Conservation (phyloP, 2,329 filamentous ascomycete genomes). For the Colletotrichum sp. region DNA sequence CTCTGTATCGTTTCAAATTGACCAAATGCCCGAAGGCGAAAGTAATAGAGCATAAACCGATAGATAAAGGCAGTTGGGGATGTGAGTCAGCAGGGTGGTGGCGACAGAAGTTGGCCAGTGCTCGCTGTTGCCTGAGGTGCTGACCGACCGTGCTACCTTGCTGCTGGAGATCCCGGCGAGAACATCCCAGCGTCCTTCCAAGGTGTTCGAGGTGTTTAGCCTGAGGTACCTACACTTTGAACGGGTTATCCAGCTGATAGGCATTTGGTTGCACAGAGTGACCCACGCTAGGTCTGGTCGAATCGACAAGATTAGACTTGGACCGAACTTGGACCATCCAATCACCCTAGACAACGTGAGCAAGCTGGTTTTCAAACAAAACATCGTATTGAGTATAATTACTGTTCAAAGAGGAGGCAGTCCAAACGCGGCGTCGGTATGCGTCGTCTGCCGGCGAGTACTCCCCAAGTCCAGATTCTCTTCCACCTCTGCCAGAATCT, state of each 20-base stretch:
- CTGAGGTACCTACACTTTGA: background rate
- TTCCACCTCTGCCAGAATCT: background rate
- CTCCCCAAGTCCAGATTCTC: background rate
- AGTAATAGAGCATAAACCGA: rapidly evolving
- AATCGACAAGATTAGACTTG: background rate
- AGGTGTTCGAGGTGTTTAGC: background rate
- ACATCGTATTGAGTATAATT: background rate
- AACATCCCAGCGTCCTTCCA: background rate
- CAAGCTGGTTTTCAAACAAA: background rate
- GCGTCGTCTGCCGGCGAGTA: background rate
- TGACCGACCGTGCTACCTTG: background rate
- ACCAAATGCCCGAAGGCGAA: slow-evolving; percentile 32
- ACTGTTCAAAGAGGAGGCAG: background rate
- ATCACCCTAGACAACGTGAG: background rate
- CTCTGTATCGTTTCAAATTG: slow-evolving; percentile 31
- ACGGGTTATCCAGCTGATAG: background rate
- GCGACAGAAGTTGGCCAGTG: background rate
- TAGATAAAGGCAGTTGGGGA: background rate
- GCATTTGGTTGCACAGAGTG: background rate
- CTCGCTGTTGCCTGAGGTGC: background rate
- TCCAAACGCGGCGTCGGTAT: background rate
- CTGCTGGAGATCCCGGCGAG: background rate
- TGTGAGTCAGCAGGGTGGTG: background rate
- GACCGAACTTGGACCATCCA: background rate
- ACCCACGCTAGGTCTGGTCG: background rate